Conservation (phyloP, 108 stramenopile species). For the Discostella stelligeroides region DNA sequence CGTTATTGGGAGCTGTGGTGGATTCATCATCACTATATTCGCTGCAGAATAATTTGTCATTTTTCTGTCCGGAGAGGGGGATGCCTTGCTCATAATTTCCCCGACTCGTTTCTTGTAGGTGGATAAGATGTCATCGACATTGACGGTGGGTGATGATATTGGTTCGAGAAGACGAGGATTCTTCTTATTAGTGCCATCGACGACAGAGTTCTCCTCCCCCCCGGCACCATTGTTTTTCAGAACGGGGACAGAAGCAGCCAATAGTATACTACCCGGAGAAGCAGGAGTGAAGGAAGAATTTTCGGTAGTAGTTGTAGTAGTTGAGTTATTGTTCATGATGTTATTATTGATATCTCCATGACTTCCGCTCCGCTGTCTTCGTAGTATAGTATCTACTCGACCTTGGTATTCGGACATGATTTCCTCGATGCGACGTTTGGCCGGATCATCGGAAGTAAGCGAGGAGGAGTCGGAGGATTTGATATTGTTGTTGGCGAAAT, state of each 20-base stretch:
- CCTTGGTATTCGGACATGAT: too few species aligned
- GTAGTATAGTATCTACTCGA: too few species aligned
- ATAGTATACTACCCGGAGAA: neutral
- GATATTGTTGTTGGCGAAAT: neutral
- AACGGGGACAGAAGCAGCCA: neutral
- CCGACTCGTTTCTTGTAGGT: conserved; percentile 49
- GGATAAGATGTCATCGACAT: conserved; percentile 38
- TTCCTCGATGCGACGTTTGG: conserved; percentile 1
- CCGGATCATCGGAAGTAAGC: neutral
- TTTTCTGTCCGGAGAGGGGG: neutral
- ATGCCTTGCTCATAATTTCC: conserved; percentile 40
- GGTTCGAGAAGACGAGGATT: neutral
- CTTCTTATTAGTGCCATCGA: neutral
- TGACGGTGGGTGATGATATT: neutral
- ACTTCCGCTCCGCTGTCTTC: too few species aligned
- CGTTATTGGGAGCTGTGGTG: neutral
- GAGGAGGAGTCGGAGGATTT: neutral
- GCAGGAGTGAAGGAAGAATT: too few species aligned
- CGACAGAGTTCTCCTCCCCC: neutral
- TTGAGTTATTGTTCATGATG: too few species aligned
- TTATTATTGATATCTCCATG: too few species aligned
- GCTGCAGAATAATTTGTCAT: neutral
- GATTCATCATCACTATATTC: neutral
- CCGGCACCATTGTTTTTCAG: neutral
- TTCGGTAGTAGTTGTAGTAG: too few species aligned